Evolutionary conservation across 169 alveolate genomes (phyloP).

Genomic region (Besnoitia besnoiti): DNA sequence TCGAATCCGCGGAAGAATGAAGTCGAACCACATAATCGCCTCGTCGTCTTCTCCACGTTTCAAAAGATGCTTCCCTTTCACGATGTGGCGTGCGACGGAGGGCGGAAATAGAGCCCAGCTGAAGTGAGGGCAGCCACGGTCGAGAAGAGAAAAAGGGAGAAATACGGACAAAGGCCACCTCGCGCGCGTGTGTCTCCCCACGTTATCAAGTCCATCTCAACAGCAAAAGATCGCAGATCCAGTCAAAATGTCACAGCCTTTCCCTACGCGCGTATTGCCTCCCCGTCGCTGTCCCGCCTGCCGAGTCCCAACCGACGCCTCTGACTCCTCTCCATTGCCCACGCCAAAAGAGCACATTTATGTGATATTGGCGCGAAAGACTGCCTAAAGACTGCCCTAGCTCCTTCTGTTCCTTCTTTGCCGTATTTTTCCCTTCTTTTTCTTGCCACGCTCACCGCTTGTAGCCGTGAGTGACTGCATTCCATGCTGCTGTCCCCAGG

Average conservation of each 20-base stretch:
- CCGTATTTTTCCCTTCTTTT: too few relatives aligned
- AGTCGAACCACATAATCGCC: conserved; percentile 79
- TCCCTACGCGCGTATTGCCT: too few relatives aligned
- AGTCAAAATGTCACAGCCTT: too few relatives aligned
- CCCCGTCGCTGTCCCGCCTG: too few relatives aligned
- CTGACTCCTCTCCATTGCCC: too few relatives aligned
- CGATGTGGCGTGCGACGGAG: conserved; percentile 69
- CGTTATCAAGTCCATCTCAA: too few relatives aligned
- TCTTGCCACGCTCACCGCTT: conserved; percentile 74
- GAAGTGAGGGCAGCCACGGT: background rate
- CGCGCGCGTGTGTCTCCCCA: too few relatives aligned
- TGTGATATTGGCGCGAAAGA: background rate
- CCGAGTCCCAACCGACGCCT: too few relatives aligned
- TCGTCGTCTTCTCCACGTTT: conserved; percentile 76
- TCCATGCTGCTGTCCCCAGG: conserved; percentile 85
- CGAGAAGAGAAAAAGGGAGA: background rate
- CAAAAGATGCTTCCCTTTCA: conserved; percentile 69
- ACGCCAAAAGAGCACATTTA: background rate
- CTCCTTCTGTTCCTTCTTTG: too few relatives aligned
- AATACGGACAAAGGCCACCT: too few relatives aligned
- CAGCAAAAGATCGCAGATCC: too few relatives aligned
- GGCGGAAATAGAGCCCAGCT: conserved; percentile 70
- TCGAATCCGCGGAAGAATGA: conserved; percentile 79
- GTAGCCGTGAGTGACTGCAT: conserved; percentile 79
- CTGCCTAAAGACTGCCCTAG: too few relatives aligned